Percentiles rank a stretch among this genome's conserved stretches.
Conservation (phyloP, 2,329 filamentous ascomycete genomes). For the Didymella pinodella region DNA sequence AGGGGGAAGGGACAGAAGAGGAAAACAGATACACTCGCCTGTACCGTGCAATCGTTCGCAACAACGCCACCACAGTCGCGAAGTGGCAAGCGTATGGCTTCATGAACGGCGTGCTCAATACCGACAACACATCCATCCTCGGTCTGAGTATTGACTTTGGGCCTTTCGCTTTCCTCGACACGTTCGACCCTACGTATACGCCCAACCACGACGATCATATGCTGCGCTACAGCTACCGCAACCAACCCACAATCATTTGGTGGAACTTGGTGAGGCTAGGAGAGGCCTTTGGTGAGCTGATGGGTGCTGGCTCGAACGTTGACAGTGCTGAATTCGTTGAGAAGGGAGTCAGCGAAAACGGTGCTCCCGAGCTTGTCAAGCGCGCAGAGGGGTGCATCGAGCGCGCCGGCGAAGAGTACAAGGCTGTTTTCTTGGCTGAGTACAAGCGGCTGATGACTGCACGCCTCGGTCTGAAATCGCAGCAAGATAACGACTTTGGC, state of each 20-base stretch:
- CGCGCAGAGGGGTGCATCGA: slow-evolving; percentile 86
- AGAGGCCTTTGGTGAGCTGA: slow-evolving; percentile 85
- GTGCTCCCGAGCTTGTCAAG: slow-evolving; percentile 73
- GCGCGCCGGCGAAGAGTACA: slow-evolving; percentile 85
- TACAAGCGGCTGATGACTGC: slow-evolving; percentile 86
- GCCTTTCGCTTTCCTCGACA: slow-evolving; percentile 96
- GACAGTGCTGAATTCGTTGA: slow-evolving; percentile 76
- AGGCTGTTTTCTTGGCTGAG: slow-evolving; percentile 83
- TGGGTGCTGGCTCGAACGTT: slow-evolving; percentile 76
- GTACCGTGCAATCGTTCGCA: slow-evolving; percentile 84
- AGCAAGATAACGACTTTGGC: slow-evolving; percentile 79
- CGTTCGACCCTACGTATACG: slow-evolving; percentile 93
- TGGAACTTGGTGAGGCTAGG: slow-evolving; percentile 96
- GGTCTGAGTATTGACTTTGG: slow-evolving; percentile 94
- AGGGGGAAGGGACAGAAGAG: slow-evolving; percentile 72
- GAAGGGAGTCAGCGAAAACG: slow-evolving; percentile 75
- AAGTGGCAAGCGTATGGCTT: slow-evolving; percentile 99
- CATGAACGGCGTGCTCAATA: slow-evolving; percentile 98
- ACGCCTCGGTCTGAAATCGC: slow-evolving; percentile 76
- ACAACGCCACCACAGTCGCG: slow-evolving; percentile 88
- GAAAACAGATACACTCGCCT: slow-evolving; percentile 89
- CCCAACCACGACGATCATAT: slow-evolving; percentile 95
- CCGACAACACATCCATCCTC: slow-evolving; percentile 92
- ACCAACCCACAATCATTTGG: slow-evolving; percentile 96
- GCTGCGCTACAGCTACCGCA: slow-evolving; percentile 88